Conservation (phyloP, 257 asterid species). For the Buddleja alternifolia region DNA sequence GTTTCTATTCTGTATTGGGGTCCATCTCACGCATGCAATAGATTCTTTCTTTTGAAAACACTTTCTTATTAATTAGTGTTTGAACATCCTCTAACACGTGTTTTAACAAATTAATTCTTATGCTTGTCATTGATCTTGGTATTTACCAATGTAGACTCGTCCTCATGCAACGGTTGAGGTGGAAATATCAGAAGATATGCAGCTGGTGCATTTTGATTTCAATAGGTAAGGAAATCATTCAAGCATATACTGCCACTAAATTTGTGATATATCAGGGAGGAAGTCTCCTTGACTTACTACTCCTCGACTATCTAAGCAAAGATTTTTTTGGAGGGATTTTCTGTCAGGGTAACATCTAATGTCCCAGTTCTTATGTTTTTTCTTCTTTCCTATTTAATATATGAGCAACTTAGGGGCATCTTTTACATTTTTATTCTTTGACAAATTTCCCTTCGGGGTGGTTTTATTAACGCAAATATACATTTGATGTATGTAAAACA, state of each 20-base stretch:
- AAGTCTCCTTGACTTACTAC: background rate
- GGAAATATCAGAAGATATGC: slow-evolving; percentile 99
- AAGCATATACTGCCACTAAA: background rate
- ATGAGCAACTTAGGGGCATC: too few species aligned
- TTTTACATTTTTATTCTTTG: too few species aligned
- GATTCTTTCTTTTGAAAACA: slow-evolving; percentile 10
- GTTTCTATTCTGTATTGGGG: background rate
- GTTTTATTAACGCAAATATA: slow-evolving; percentile 1
- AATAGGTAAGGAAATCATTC: slow-evolving; percentile 60
- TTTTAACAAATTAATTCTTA: slow-evolving; percentile 9
- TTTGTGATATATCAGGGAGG: background rate
- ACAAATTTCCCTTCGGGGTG: background rate
- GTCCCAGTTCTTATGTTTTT: too few species aligned
- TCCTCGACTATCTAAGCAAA: background rate
- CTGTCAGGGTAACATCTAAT: background rate
- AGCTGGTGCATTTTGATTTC: slow-evolving; percentile 97
- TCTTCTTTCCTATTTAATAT: too few species aligned
- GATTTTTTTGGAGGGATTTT: background rate
- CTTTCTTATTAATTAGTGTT: slow-evolving; percentile 3
- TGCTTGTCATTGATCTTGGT: background rate
- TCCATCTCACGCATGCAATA: background rate
- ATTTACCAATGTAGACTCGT: slow-evolving; percentile 69
- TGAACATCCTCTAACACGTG: background rate
- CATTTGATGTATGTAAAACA: background rate
- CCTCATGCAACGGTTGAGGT: slow-evolving; percentile 99